Conservation (phyloP, 1,284 basidiomycete genomes). For the Rhodotorula sp. region DNA sequence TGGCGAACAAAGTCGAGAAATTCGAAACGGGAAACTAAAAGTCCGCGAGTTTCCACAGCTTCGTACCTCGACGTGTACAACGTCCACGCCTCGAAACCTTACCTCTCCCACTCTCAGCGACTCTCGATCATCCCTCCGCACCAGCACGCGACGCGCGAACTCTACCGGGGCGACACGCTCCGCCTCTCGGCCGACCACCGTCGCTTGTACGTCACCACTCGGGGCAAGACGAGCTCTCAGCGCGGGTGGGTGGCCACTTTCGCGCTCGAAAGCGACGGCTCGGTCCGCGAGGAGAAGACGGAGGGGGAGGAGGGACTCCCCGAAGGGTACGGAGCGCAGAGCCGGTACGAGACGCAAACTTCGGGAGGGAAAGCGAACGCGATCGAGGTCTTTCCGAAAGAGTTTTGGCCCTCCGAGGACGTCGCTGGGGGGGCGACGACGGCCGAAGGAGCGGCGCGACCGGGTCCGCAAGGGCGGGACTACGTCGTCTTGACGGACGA, state of each 20-base stretch:
- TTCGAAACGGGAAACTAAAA: not conserved
- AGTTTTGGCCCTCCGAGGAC: constrained; percentile 14
- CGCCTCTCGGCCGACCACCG: constrained; percentile 46
- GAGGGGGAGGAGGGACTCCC: too few relatives aligned
- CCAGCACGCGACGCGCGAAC: constrained; percentile 20
- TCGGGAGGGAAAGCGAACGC: constrained; percentile 51
- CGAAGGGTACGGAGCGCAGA: constrained; percentile 21
- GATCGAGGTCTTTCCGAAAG: constrained; percentile 47
- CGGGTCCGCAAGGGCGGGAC: constrained; percentile 32
- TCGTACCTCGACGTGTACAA: constrained; percentile 44
- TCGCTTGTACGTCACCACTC: constrained; percentile 50
- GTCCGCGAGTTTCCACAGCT: constrained; percentile 16
- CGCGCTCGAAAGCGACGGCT: constrained; percentile 40
- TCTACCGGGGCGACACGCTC: constrained; percentile 51
- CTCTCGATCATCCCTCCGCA: constrained; percentile 39
- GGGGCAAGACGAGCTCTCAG: constrained; percentile 46
- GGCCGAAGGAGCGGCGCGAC: not conserved
- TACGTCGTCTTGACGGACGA: constrained; percentile 49
- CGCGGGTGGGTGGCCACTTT: constrained; percentile 50
- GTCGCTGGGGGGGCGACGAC: not conserved
- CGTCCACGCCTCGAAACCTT: constrained; percentile 21
- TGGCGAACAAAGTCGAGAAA: not conserved
- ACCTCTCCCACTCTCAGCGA: constrained; percentile 37
- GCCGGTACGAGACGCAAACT: constrained; percentile 46
- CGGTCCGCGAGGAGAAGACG: not conserved